Evolutionary conservation across 345 rosid species (phyloP).

Genomic region (Kernera saxatilis): DNA sequence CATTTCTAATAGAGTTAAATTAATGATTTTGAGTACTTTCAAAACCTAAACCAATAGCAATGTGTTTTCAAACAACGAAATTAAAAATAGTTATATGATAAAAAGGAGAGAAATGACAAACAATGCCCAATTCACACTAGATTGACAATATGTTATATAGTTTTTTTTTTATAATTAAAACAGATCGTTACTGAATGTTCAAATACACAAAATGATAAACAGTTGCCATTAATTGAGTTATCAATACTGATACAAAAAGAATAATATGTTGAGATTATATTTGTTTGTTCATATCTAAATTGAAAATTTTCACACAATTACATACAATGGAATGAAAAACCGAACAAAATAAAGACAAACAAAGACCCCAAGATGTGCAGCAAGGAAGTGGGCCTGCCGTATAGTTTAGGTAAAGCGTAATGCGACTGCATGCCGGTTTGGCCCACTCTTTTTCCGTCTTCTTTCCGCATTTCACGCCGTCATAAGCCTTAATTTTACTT

Average conservation of each 20-base stretch:
- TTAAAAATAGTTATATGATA: too few species aligned
- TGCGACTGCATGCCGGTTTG: constrained; percentile 24
- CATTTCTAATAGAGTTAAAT: too few species aligned
- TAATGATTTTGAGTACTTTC: too few species aligned
- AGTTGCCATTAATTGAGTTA: not conserved
- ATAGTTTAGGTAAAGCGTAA: constrained; percentile 15
- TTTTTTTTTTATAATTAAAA: too few species aligned
- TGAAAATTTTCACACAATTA: not conserved
- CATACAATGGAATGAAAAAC: not conserved
- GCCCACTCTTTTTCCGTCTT: constrained; percentile 6
- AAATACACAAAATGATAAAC: not conserved
- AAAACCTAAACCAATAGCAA: too few species aligned
- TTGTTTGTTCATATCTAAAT: not conserved
- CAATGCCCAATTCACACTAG: not conserved
- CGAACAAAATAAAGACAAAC: not conserved
- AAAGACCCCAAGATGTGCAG: not conserved
- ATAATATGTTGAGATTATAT: not conserved
- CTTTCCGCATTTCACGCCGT: constrained; percentile 47
- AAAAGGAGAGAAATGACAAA: too few species aligned
- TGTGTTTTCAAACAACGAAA: too few species aligned
- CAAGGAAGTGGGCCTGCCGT: constrained; percentile 2
- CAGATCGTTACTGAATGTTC: not conserved
- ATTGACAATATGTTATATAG: too few species aligned
- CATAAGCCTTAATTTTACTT: constrained; percentile 14
- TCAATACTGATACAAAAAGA: not conserved